Evolutionary conservation across 306 rosid genomes (phyloP).

Genomic region (Biancaea sappan): DNA sequence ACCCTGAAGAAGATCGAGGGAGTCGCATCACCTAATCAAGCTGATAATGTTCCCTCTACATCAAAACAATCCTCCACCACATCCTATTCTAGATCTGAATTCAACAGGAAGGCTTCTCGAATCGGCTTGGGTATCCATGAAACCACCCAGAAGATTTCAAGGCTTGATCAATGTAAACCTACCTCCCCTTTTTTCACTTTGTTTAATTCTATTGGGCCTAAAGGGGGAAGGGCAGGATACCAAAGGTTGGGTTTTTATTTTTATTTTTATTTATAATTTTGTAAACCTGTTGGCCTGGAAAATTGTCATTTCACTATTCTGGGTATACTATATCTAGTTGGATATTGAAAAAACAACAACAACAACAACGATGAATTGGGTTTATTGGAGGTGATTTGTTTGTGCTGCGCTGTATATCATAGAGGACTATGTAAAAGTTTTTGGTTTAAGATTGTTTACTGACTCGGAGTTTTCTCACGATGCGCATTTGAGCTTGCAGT

Average conservation of each 20-base stretch:
- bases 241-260: neutral
- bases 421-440: neutral
- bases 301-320: neutral
- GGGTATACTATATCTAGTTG: neutral
- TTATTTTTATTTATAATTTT: neutral
- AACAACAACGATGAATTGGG: neutral
- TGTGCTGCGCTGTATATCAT: neutral
- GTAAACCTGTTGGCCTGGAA: neutral
- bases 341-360: neutral
- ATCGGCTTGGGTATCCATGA: constrained; percentile 67
- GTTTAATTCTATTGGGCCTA: neutral
- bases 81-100: constrained; percentile 64
- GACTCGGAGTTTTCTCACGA: neutral
- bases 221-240: neutral
- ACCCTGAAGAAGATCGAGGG: constrained; percentile 75
- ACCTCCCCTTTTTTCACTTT: neutral
- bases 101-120: constrained; percentile 79
- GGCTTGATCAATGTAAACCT: constrained; percentile 66
- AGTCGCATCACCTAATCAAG: constrained; percentile 38
- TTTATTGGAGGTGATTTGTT: neutral
- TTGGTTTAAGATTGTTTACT: neutral
- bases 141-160: constrained; percentile 69
- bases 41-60: constrained; percentile 46
- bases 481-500: constrained; percentile 49
- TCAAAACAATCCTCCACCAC: constrained; percentile 29